Evolutionary conservation across 2,329 filamentous ascomycete genomes (phyloP), one percentile per base, ranked within the genome.

Genomic region (Diaporthe longicolla): DNA sequence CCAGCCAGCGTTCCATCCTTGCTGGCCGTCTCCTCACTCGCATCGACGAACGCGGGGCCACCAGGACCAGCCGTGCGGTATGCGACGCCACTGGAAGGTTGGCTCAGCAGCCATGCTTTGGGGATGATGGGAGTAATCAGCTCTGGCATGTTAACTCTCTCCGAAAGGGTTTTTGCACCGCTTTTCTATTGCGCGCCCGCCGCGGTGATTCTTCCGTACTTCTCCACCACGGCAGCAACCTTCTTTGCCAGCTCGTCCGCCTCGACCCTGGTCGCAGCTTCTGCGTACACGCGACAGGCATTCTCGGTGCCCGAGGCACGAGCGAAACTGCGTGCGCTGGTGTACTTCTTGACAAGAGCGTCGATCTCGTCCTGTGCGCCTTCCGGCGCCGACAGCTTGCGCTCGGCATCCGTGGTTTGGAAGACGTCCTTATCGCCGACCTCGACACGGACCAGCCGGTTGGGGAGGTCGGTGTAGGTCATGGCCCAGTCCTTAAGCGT

Each of bases 231-330:
- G 77, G 91, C 89, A 21, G 93, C 92, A 63, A 98, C 95, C 82
- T 95, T 94, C 79, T 92, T 92, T 73, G 95, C 95, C 76, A 98
- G 88, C 83, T 98, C 95, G 79, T 98, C 95, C 0, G 95, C 95
- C 84, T 98, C 96, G 21, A 92, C 93, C 76, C 94, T 91, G 61
- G 94, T 97, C 50, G 94, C 94, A 5, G 97, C 97, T 85, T 99
- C 97, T 10, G 96, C 96, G 81, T 99, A 99, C 26, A 99, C 95
- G 76, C 97, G 91, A 79, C 98, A 95, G 3, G 95, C 96, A 83
- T 99, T 97, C 84, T 99, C 97, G 0, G 97, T 99, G 40, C 97
- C 97, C 77, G 93, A 97, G 50, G 97, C 95, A 79, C 97, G 92
- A 10, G 95, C 97, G 83, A 99, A 99, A 66, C 94, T 93, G 77